A percentile compares a stretch with the other conserved stretches of the same genome.
phyloP scores from a whole-genome alignment of 768 basidiomycete species.

The Zangia roseola region DNA sequence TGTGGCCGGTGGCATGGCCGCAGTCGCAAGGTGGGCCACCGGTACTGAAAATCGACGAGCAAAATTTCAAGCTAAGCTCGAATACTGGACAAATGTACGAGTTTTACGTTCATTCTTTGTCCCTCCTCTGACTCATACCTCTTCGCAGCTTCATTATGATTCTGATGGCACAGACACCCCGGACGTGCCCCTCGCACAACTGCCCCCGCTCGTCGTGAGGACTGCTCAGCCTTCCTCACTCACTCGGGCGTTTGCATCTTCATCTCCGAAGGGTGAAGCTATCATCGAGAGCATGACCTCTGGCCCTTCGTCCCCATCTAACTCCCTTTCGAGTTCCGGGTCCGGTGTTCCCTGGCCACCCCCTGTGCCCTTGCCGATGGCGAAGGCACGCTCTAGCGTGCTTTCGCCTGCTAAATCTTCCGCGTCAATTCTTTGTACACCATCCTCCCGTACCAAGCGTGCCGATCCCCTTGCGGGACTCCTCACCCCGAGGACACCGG shows the following conservation, averaged over 20 bases:
- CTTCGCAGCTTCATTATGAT: too few relatives aligned
- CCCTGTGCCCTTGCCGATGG: slow-evolving; percentile 47
- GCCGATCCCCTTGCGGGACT: slow-evolving; percentile 34
- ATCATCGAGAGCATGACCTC: slow-evolving; percentile 34
- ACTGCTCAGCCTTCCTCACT: slow-evolving; percentile 61
- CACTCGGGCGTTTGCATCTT: slow-evolving; percentile 67
- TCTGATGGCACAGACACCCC: too few relatives aligned
- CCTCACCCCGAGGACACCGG: slow-evolving; percentile 37
- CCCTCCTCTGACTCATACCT: too few relatives aligned
- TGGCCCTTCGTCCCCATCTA: slow-evolving; percentile 37
- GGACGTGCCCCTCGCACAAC: too few relatives aligned
- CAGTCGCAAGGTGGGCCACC: too few relatives aligned
- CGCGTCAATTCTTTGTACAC: slow-evolving; percentile 63
- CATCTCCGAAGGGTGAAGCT: slow-evolving; percentile 60
- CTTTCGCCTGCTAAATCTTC: slow-evolving; percentile 49
- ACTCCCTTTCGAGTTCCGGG: slow-evolving; percentile 27
- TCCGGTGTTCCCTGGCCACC: too few relatives aligned
- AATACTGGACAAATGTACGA: too few relatives aligned
- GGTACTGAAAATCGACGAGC: too few relatives aligned
- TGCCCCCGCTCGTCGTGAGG: slow-evolving; percentile 52
- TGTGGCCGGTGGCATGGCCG: too few relatives aligned
- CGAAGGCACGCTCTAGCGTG: too few relatives aligned
- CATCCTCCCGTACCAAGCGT: slow-evolving; percentile 47
- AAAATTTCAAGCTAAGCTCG: too few relatives aligned
- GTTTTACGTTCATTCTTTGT: too few relatives aligned